Conservation (phyloP, 208 protist species). For the Trypanosoma vivax region DNA sequence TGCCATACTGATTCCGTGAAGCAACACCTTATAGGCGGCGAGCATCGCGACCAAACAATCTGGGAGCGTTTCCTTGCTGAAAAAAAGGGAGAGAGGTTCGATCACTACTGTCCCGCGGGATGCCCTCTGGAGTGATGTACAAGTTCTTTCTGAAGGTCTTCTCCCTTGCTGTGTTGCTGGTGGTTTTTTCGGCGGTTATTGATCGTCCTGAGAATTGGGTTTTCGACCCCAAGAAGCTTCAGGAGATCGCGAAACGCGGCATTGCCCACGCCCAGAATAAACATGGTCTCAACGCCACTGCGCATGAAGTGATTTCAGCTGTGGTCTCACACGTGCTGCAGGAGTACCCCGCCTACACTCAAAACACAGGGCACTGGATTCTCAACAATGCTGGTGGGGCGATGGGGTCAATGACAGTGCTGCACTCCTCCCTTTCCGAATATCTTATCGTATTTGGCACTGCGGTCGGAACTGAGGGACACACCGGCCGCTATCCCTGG, state of each 20-base stretch:
- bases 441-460: conserved; percentile 92
- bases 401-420: conserved; percentile 89
- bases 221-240: conserved; percentile 65
- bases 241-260: conserved; percentile 56
- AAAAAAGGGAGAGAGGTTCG: background rate
- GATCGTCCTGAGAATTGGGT: conserved; percentile 65
- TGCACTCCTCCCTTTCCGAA: conserved; percentile 88
- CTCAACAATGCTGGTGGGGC: conserved; percentile 90
- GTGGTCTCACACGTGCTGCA: conserved; percentile 57
- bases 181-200: conserved; percentile 42
- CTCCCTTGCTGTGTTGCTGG: conserved; percentile 23
- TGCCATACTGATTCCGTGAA: too few relatives aligned
- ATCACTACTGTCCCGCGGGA: too few relatives aligned
- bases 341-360: conserved; percentile 63
- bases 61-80: too few relatives aligned
- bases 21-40: too few relatives aligned
- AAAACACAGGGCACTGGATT: conserved; percentile 62
- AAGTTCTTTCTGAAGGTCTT: conserved; percentile 17
- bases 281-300: conserved; percentile 30
- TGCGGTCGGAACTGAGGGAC: conserved; percentile 80
- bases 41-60: too few relatives aligned
- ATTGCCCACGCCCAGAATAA: conserved; percentile 49
- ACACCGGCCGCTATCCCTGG: conserved; percentile 77
- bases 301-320: conserved; percentile 44
- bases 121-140: too few relatives aligned